Percentiles rank a stretch among this genome's conserved stretches.
Conservation (phyloP, 2,329 filamentous ascomycete genomes). For the Ascochyta rabiei region DNA sequence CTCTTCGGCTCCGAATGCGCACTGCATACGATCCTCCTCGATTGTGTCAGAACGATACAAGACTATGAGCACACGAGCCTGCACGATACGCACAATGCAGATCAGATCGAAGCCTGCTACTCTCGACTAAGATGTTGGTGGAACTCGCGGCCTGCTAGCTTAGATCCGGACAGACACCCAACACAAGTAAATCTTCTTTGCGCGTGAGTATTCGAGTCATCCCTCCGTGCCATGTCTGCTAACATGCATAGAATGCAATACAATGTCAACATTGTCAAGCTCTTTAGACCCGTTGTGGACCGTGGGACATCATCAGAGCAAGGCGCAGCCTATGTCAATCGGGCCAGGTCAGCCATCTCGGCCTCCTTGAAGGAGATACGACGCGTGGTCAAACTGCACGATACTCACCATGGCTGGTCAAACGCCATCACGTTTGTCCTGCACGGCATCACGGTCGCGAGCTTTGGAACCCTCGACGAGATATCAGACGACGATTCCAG, state of each 20-base stretch:
- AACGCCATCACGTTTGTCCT: slow-evolving; percentile 33
- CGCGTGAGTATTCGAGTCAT: slow-evolving; percentile 25
- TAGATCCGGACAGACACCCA: slow-evolving; percentile 28
- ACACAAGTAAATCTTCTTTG: slow-evolving; percentile 35
- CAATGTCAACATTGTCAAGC: slow-evolving; percentile 31
- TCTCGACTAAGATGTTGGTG: slow-evolving; percentile 33
- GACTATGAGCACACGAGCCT: slow-evolving; percentile 12
- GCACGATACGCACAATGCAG: slow-evolving; percentile 18
- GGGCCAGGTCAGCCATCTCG: slow-evolving; percentile 22
- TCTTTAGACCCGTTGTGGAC: slow-evolving; percentile 32
- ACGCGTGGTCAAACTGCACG: slow-evolving; percentile 32
- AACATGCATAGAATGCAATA: slow-evolving; percentile 33
- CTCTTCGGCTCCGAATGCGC: slow-evolving; percentile 37
- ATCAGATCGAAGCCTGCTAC: slow-evolving; percentile 30
- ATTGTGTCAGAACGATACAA: slow-evolving; percentile 25
- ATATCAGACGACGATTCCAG: slow-evolving; percentile 18
- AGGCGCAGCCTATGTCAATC: slow-evolving; percentile 21
- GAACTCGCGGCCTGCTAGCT: slow-evolving; percentile 19
- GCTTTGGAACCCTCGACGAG: slow-evolving; percentile 37
- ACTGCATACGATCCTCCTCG: slow-evolving; percentile 33
- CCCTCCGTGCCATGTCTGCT: not conserved
- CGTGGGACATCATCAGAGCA: slow-evolving; percentile 16
- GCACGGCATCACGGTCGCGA: slow-evolving; percentile 33
- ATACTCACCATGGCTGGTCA: slow-evolving; percentile 34
- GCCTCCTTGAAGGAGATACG: slow-evolving; percentile 31